Evolutionary conservation across 139 green algal genomes (phyloP).

Genomic region (Mychonastes homosphaera): DNA sequence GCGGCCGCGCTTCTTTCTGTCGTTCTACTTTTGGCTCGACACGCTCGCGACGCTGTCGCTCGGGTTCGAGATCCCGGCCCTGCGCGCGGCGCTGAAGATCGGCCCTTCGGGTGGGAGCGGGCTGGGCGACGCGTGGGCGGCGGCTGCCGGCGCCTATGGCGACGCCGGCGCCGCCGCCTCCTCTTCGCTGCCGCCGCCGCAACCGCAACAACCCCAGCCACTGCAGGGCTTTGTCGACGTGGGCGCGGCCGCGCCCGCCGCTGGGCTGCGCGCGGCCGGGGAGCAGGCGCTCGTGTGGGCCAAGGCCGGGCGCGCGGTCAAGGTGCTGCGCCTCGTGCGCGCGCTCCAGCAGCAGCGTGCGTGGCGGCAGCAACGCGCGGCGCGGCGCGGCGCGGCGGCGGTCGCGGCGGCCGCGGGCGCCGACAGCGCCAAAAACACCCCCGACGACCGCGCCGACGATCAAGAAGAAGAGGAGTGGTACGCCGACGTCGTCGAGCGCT

Average conservation of each 20-base stretch:
- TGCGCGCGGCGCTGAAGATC: conserved; percentile 19
- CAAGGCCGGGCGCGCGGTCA: conserved; percentile 34
- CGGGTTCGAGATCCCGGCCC: conserved; percentile 36
- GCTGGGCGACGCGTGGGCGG: too few species aligned
- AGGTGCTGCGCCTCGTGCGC: conserved; percentile 63
- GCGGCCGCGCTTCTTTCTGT: conserved; percentile 60
- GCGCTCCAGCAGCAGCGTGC: conserved; percentile 64
- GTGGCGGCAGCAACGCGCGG: conserved; percentile 3
- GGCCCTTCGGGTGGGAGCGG: too few species aligned
- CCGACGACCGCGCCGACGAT: neutral
- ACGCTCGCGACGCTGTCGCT: conserved; percentile 59
- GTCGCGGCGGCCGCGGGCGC: neutral
- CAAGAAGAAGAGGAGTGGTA: conserved; percentile 6
- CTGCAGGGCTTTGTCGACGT: conserved; percentile 14
- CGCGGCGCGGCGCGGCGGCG: neutral
- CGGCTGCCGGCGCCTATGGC: too few species aligned
- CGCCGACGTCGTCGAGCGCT: conserved; percentile 19
- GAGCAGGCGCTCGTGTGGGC: conserved; percentile 25
- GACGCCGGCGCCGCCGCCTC: too few species aligned
- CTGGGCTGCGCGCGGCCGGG: conserved; percentile 13
- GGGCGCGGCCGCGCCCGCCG: neutral
- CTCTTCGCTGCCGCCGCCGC: too few species aligned
- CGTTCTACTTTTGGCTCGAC: conserved; percentile 91
- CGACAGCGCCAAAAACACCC: conserved; percentile 10
- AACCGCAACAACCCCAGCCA: neutral